A percentile compares a stretch with the other conserved stretches of the same genome.
Evolutionary conservation across 73 alveolate species (phyloP).

Genomic region (Paraurostyla sp.): DNA sequence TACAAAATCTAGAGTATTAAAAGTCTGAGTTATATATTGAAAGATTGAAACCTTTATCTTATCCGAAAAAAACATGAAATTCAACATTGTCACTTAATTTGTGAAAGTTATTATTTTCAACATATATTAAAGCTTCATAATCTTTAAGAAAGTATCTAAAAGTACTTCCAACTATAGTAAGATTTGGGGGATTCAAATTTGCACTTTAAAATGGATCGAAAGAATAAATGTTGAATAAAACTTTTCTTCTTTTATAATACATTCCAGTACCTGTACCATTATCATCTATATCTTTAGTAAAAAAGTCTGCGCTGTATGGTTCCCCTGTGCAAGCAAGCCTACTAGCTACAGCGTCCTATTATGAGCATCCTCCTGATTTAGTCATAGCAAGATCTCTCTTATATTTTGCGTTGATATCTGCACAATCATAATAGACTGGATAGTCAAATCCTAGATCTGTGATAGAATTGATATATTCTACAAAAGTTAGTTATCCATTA

Average conservation of each 20-base stretch:
- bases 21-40: neutral
- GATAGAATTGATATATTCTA: too few species aligned
- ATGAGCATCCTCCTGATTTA: too few species aligned
- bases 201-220: too few species aligned
- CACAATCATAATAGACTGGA: too few species aligned
- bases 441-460: too few species aligned
- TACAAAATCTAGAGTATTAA: slow-evolving; percentile 35
- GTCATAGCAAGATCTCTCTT: too few species aligned
- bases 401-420: too few species aligned
- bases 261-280: neutral
- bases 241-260: neutral
- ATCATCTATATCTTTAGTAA: neutral
- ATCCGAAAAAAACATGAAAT: neutral
- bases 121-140: slow-evolving; percentile 30
- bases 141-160: too few species aligned
- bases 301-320: neutral
- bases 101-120: slow-evolving; percentile 20
- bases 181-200: too few species aligned
- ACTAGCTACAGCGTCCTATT: too few species aligned
- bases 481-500: too few species aligned
- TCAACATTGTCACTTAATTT: neutral
- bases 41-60: neutral
- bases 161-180: too few species aligned
- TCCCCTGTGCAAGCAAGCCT: neutral
- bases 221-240: neutral